A percentile compares a stretch with the other conserved stretches of the same genome.
Evolutionary conservation across 805 yeast species (phyloP).

Genomic region (Teunomyces gatunensis): DNA sequence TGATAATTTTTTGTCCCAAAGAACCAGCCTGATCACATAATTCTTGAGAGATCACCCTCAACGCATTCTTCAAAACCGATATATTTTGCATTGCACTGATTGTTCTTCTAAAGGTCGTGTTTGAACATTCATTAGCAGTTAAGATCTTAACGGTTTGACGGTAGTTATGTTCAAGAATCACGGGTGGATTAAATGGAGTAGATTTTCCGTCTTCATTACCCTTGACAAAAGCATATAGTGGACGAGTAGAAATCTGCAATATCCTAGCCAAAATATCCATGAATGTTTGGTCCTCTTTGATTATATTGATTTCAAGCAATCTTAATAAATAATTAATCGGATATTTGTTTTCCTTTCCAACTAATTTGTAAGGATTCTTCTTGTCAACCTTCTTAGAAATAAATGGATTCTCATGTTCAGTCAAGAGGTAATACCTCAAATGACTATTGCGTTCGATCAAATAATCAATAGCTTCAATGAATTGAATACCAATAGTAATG

Average conservation of each 20-base stretch:
- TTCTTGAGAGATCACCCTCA: slow-evolving; percentile 62
- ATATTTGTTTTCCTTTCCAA: slow-evolving; percentile 48
- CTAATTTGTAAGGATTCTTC: slow-evolving; percentile 12
- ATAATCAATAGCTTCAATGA: slow-evolving; percentile 70
- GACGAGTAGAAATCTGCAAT: slow-evolving; percentile 73
- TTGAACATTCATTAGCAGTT: slow-evolving; percentile 79
- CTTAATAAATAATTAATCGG: slow-evolving; percentile 71
- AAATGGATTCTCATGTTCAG: slow-evolving; percentile 63
- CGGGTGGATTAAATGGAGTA: slow-evolving; percentile 49
- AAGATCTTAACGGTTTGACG: slow-evolving; percentile 63
- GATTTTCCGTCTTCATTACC: slow-evolving; percentile 13
- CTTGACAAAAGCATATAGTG: slow-evolving; percentile 55
- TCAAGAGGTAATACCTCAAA: slow-evolving; percentile 69
- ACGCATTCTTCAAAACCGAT: slow-evolving; percentile 58
- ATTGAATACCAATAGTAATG: slow-evolving; percentile 69
- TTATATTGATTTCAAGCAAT: slow-evolving; percentile 59
- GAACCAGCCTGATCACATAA: slow-evolving; percentile 61
- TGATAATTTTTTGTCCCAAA: slow-evolving; percentile 53
- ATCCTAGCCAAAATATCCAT: slow-evolving; percentile 76
- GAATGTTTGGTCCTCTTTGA: slow-evolving; percentile 68
- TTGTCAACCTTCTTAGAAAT: slow-evolving; percentile 32
- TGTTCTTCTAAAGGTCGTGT: slow-evolving; percentile 80
- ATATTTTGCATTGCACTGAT: slow-evolving; percentile 78
- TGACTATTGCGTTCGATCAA: slow-evolving; percentile 66
- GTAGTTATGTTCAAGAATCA: slow-evolving; percentile 60